phyloP scores from a whole-genome alignment of 768 basidiomycete genomes.

The Russula virescens region DNA sequence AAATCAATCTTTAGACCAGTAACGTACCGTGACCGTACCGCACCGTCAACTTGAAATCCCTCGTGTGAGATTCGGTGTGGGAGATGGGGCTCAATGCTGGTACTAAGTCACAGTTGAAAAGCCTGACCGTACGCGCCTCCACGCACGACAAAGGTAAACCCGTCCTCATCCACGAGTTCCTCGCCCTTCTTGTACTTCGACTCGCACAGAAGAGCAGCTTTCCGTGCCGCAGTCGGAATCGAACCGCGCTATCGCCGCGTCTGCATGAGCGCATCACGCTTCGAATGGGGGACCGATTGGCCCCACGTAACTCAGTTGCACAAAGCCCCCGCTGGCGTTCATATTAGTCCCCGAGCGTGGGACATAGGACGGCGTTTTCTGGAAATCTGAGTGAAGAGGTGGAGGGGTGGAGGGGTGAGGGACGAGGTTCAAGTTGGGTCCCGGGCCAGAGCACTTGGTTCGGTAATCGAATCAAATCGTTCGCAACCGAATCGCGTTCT shows the following conservation, averaged over 20 bases:
- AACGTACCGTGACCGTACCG: too few species aligned
- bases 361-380: slow-evolving; percentile 61
- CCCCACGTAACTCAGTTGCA: slow-evolving; percentile 65
- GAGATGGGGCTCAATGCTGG: too few species aligned
- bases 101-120: slow-evolving; percentile 2
- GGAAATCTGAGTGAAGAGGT: slow-evolving; percentile 20
- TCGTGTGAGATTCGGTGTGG: too few species aligned
- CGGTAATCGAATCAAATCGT: not conserved
- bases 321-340: slow-evolving; percentile 62
- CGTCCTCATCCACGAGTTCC: slow-evolving; percentile 89
- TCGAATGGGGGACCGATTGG: slow-evolving; percentile 74
- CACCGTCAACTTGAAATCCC: too few species aligned
- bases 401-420: slow-evolving; percentile 49
- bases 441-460: slow-evolving; percentile 23
- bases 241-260: slow-evolving; percentile 68
- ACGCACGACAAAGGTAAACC: slow-evolving; percentile 90
- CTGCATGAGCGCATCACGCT: slow-evolving; percentile 68
- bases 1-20: too few species aligned
- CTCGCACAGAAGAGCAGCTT: slow-evolving; percentile 36
- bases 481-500: slow-evolving; percentile 30
- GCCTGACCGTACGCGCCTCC: slow-evolving; percentile 88
- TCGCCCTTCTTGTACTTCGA: slow-evolving; percentile 75
- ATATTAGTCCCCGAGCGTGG: slow-evolving; percentile 36
- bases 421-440: slow-evolving; percentile 45
- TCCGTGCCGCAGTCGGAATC: slow-evolving; percentile 63